Evolutionary conservation across 495 filamentous ascomycete species (phyloP).

Genomic region (Penicillium maclennaniae): DNA sequence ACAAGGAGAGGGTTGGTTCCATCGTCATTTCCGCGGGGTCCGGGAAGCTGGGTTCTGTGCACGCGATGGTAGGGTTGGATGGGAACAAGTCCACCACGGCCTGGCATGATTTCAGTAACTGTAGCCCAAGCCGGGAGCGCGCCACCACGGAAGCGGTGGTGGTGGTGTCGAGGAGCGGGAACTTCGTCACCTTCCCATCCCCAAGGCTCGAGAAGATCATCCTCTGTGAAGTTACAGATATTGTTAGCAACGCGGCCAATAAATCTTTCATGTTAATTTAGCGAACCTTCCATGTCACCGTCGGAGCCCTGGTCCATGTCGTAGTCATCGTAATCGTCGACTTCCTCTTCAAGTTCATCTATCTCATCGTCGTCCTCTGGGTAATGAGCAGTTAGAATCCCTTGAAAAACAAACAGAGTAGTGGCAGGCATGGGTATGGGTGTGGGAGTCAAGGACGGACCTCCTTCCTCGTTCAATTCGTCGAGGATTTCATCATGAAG

Average conservation of each 20-base stretch:
- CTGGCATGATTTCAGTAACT: conserved; percentile 44
- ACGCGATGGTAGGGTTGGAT: conserved; percentile 51
- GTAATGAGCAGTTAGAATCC: not conserved
- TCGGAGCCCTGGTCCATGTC: conserved; percentile 41
- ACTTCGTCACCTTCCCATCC: conserved; percentile 53
- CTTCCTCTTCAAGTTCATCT: conserved; percentile 47
- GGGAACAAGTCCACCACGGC: conserved; percentile 40
- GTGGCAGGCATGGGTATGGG: not conserved
- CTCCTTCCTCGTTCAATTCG: conserved; percentile 64
- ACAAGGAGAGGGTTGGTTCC: conserved; percentile 74
- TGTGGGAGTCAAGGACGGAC: conserved; percentile 43
- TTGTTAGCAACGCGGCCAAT: not conserved
- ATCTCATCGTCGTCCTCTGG: conserved; percentile 50
- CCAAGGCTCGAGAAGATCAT: conserved; percentile 52
- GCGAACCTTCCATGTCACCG: conserved; percentile 41
- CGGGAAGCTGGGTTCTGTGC: conserved; percentile 45
- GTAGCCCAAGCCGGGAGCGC: conserved; percentile 39
- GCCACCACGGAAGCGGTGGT: conserved; percentile 41
- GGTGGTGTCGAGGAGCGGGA: conserved; percentile 44
- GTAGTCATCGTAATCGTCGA: conserved; percentile 46
- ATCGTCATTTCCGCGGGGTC: conserved; percentile 60
- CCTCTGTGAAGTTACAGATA: conserved; percentile 28
- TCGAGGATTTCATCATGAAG: conserved; percentile 55
- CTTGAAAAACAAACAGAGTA: not conserved
- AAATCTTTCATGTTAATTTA: not conserved